A percentile compares a stretch with the other conserved stretches of the same genome.
Evolutionary conservation across 2,329 filamentous ascomycete species (phyloP).

Genomic region (Leptographium galeiforme): DNA sequence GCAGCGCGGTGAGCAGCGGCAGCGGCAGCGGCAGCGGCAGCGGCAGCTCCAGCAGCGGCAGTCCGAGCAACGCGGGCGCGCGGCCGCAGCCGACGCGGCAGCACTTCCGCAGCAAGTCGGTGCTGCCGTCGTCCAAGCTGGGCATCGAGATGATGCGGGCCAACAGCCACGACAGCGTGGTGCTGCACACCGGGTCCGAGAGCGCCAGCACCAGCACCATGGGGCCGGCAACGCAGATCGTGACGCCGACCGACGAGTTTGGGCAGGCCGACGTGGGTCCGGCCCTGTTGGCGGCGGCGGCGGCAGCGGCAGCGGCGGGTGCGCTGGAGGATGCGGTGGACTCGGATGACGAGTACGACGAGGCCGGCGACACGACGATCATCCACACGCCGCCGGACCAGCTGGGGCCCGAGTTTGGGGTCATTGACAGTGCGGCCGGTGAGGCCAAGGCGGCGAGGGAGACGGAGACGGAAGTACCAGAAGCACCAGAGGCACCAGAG

Average conservation of each 20-base stretch:
- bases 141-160: slow-evolving; percentile 97
- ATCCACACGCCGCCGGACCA: slow-evolving; percentile 16
- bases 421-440: not conserved
- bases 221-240: slow-evolving; percentile 39
- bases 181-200: slow-evolving; percentile 29
- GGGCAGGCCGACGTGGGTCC: not conserved
- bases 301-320: not conserved
- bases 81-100: slow-evolving; percentile 27
- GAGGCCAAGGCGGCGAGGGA: not conserved
- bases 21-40: not conserved
- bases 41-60: slow-evolving; percentile 13
- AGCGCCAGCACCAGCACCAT: slow-evolving; percentile 22
- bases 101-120: slow-evolving; percentile 40
- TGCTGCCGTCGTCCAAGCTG: slow-evolving; percentile 70
- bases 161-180: slow-evolving; percentile 78
- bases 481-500: no score
- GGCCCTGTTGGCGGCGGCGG: not conserved
- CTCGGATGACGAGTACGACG: slow-evolving; percentile 8
- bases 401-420: not conserved
- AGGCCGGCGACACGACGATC: slow-evolving; percentile 13
- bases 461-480: not conserved
- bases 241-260: slow-evolving; percentile 32
- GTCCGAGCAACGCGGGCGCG: slow-evolving; percentile 21
- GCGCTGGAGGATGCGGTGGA: not conserved
- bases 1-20: not conserved